phyloP scores from a whole-genome alignment of 2,329 filamentous ascomycete species.

The Paecilomyces sp. region DNA sequence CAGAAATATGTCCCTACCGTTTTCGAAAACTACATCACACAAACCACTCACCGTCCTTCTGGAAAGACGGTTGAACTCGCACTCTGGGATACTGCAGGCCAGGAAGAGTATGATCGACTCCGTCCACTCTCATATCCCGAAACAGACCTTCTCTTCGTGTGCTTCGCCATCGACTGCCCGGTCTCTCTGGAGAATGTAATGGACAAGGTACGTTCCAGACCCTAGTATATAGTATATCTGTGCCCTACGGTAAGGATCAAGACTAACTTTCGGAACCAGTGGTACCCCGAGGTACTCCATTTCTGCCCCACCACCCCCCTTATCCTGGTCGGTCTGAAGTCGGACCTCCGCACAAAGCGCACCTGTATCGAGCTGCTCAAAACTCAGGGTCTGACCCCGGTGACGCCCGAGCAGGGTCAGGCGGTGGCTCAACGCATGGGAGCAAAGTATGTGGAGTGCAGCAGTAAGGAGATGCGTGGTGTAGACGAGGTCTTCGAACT shows the following conservation, averaged over 20 bases:
- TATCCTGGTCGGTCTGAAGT: conserved; percentile 93
- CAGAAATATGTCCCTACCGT: conserved; percentile 99
- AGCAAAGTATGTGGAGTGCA: conserved; percentile 95
- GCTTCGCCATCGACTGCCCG: conserved; percentile 97
- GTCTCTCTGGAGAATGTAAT: conserved; percentile 97
- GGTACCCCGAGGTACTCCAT: conserved; percentile 98
- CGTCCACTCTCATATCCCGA: conserved; percentile 95
- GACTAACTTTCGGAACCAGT: conserved; percentile 48
- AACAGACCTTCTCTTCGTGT: conserved; percentile 95
- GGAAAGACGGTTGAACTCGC: conserved; percentile 96
- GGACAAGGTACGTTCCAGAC: conserved; percentile 68
- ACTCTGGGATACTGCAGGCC: conserved; percentile 95
- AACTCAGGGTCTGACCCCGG: conserved; percentile 91
- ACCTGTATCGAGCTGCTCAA: conserved; percentile 98
- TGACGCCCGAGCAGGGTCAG: conserved; percentile 83
- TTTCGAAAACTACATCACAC: conserved; percentile 99
- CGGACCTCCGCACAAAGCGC: conserved; percentile 88
- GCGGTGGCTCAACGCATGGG: conserved; percentile 88
- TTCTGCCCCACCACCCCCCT: conserved; percentile 97
- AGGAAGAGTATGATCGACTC: conserved; percentile 96
- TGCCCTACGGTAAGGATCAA: conserved; percentile 1
- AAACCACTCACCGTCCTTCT: conserved; percentile 77
- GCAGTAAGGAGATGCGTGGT: conserved; percentile 92
- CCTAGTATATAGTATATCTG: not conserved
- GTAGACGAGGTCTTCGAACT: conserved; percentile 95